Evolutionary conservation across 805 yeast species (phyloP).

Genomic region (Suhomyces sp.): DNA sequence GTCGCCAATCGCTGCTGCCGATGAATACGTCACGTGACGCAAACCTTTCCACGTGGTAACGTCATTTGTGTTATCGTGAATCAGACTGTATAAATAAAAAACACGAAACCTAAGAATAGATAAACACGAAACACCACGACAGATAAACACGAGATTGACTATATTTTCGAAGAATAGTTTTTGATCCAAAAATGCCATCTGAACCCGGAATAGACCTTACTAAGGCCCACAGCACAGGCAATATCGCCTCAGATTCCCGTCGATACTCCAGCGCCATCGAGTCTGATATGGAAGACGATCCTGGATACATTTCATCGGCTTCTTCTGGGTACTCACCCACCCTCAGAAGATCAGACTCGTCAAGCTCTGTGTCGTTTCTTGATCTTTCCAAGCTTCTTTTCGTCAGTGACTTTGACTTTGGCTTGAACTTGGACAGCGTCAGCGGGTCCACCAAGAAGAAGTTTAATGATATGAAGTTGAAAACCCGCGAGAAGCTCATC

Average conservation of each 20-base stretch:
- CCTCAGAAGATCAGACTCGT: constrained; percentile 12
- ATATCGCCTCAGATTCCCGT: neutral
- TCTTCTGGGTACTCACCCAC: neutral
- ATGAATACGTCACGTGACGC: neutral
- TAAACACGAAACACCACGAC: too few species aligned
- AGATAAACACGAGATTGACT: too few species aligned
- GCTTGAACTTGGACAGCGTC: constrained; percentile 34
- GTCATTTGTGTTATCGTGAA: neutral
- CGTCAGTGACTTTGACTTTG: constrained; percentile 43
- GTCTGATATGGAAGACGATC: neutral
- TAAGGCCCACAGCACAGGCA: neutral
- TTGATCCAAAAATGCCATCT: neutral
- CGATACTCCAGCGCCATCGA: neutral
- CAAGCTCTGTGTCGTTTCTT: constrained; percentile 27
- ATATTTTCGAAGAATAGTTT: too few species aligned
- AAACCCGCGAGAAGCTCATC: constrained; percentile 31
- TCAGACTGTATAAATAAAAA: neutral
- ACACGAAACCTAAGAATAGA: too few species aligned
- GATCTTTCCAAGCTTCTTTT: constrained; percentile 38
- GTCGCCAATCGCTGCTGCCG: neutral
- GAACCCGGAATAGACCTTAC: neutral
- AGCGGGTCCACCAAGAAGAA: constrained; percentile 34
- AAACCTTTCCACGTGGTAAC: neutral
- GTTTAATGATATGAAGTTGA: constrained; percentile 33
- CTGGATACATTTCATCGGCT: neutral